Percentiles rank a stretch among this genome's conserved stretches.
These are phyloP conservation scores for Malus sieversii DNA, from an alignment of 306 rosid genomes.

Conservation along the genomic window DNA sequence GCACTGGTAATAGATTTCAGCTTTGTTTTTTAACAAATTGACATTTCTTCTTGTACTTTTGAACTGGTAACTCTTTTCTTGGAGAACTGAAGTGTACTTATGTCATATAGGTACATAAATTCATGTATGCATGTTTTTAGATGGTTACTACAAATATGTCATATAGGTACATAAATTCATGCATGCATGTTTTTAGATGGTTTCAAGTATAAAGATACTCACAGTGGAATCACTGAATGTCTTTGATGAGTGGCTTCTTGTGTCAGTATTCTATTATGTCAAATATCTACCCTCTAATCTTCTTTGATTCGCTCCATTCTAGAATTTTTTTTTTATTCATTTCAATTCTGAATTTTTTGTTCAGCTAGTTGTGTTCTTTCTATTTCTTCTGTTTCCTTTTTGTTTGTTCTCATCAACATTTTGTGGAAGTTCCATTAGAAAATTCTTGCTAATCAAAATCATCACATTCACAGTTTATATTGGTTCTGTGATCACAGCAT, in stretches of 20 bases:
- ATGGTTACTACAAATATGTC: not conserved
- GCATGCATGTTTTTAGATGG: not conserved
- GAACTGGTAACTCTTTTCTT: not conserved
- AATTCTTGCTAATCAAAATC: not conserved
- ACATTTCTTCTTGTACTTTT: not conserved
- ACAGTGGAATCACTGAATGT: not conserved
- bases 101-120: not conserved
- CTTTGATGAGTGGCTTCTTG: not conserved
- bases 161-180: not conserved
- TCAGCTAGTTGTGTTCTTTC: not conserved
- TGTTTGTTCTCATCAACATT: not conserved
- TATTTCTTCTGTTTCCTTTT: not conserved
- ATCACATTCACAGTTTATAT: not conserved
- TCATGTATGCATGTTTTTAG: not conserved
- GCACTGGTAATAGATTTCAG: not conserved
- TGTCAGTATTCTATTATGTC: not conserved
- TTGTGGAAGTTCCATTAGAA: not conserved
- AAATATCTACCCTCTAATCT: not conserved
- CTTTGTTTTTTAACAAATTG: not conserved
- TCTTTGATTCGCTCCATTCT: not conserved
- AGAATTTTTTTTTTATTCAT: not conserved
- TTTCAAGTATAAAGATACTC: not conserved
- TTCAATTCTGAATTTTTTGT: not conserved
- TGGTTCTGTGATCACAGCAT: conserved; percentile 40
- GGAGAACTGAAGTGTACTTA: not conserved